Evolutionary conservation across 192 early-diverging fungal genomes (phyloP).

Genomic region (Glomus cerebriforme): DNA sequence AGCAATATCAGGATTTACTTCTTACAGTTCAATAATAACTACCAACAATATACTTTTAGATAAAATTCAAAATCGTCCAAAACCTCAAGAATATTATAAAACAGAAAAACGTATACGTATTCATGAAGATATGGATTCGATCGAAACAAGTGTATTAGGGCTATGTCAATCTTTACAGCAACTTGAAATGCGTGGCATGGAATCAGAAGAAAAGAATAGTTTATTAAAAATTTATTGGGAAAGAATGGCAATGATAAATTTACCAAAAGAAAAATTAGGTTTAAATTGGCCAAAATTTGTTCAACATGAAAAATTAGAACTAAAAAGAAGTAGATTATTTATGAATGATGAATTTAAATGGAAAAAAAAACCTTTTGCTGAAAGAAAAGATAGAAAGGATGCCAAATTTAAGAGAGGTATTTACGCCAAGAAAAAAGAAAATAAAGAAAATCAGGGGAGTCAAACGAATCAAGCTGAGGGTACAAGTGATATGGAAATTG

Average conservation of each 20-base stretch:
- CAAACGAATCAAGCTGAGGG: background rate
- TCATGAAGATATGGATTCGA: background rate
- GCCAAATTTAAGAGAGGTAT: background rate
- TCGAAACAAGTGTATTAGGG: conserved; percentile 35
- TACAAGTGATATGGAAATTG: background rate
- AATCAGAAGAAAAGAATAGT: conserved; percentile 17
- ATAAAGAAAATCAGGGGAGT: background rate
- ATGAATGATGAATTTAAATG: conserved; percentile 14
- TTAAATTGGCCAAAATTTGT: conserved; percentile 42
- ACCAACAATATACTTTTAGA: conserved; percentile 33
- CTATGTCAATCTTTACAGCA: conserved; percentile 38
- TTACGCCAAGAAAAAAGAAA: background rate
- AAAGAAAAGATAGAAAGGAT: background rate
- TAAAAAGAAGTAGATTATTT: conserved; percentile 22
- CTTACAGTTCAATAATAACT: conserved; percentile 34
- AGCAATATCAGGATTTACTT: conserved; percentile 42
- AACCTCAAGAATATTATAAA: conserved; percentile 35
- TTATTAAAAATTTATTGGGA: conserved; percentile 41
- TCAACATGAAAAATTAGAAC: conserved; percentile 37
- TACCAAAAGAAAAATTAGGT: conserved; percentile 31
- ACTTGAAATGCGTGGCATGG: background rate
- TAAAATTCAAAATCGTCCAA: conserved; percentile 25
- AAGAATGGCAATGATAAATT: conserved; percentile 35
- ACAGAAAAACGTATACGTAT: conserved; percentile 7
- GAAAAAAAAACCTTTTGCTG: background rate